Evolutionary conservation across 352 stramenopile species (phyloP).

Genomic region (Phytophthora colocasiae): DNA sequence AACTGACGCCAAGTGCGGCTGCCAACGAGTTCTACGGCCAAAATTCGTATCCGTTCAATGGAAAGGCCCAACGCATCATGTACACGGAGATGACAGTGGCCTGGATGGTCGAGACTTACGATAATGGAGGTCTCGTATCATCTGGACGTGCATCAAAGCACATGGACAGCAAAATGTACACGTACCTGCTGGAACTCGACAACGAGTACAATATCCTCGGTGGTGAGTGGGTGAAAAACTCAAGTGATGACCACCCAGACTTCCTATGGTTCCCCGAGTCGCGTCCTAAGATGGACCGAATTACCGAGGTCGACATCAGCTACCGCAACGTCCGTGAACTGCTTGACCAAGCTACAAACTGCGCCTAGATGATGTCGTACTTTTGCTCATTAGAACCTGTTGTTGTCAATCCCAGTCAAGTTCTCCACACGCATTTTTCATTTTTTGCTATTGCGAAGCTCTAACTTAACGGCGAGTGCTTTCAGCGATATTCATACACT

Average conservation of each 20-base stretch:
- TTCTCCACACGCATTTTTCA: no score
- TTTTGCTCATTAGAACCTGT: no score
- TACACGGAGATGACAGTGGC: constrained; percentile 39
- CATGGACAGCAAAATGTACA: constrained; percentile 14
- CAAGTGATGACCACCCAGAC: constrained; percentile 35
- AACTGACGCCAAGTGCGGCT: constrained; percentile 27
- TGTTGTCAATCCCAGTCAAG: no score
- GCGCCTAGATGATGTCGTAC: no score
- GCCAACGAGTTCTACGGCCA: constrained; percentile 33
- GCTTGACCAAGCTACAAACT: no score
- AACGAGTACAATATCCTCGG: constrained; percentile 27
- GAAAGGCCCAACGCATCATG: constrained; percentile 27
- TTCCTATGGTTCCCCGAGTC: constrained; percentile 41
- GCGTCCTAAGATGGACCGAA: no score
- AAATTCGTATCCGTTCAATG: constrained; percentile 45
- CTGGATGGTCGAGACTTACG: constrained; percentile 32
- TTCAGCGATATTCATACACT: no score
- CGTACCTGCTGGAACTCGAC: constrained; percentile 36
- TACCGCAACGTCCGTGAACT: no score
- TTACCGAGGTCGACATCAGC: no score
- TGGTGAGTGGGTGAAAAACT: constrained; percentile 41
- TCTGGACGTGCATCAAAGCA: constrained; percentile 11
- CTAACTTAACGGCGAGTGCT: no score
- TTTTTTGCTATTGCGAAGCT: no score
- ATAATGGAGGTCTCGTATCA: constrained; percentile 30